Conservation (phyloP, 1,284 basidiomycete species). For the Heterobasidion annosum region DNA sequence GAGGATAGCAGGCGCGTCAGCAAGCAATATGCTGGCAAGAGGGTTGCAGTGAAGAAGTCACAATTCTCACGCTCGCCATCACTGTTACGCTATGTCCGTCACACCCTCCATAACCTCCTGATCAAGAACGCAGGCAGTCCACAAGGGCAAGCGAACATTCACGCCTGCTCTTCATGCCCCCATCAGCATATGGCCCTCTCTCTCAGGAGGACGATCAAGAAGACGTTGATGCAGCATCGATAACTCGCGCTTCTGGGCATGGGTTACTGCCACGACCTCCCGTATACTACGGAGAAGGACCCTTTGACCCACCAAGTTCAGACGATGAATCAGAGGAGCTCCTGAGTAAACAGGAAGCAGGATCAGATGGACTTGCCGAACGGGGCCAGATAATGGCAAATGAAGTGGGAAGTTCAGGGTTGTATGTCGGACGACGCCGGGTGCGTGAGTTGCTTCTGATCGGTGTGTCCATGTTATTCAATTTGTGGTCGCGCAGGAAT, state of each 20-base stretch:
- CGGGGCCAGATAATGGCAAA: slow-evolving; percentile 14
- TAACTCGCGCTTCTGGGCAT: neutral
- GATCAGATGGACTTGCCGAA: slow-evolving; percentile 19
- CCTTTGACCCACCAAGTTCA: slow-evolving; percentile 64
- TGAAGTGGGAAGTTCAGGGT: slow-evolving; percentile 17
- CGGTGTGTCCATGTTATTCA: neutral
- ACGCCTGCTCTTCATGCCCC: slow-evolving; percentile 6
- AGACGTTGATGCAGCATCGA: neutral
- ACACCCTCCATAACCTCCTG: too few species aligned
- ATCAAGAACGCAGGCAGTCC: neutral
- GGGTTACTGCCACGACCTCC: slow-evolving; percentile 4
- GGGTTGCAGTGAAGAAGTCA: too few species aligned
- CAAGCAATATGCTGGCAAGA: too few species aligned
- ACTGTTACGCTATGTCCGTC: too few species aligned
- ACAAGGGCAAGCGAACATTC: neutral
- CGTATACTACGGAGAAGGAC: slow-evolving; percentile 58
- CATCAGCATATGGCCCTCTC: slow-evolving; percentile 8
- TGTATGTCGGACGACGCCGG: slow-evolving; percentile 27
- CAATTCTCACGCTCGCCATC: too few species aligned
- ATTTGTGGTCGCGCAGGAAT: slow-evolving; percentile 20
- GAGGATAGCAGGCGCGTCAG: too few species aligned
- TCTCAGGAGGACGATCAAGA: slow-evolving; percentile 10
- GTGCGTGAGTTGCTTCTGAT: neutral
- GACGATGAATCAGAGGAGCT: slow-evolving; percentile 53
- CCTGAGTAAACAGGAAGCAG: slow-evolving; percentile 28